Conservation (phyloP, 2,329 filamentous ascomycete genomes). For the Alternaria ethzedia region DNA sequence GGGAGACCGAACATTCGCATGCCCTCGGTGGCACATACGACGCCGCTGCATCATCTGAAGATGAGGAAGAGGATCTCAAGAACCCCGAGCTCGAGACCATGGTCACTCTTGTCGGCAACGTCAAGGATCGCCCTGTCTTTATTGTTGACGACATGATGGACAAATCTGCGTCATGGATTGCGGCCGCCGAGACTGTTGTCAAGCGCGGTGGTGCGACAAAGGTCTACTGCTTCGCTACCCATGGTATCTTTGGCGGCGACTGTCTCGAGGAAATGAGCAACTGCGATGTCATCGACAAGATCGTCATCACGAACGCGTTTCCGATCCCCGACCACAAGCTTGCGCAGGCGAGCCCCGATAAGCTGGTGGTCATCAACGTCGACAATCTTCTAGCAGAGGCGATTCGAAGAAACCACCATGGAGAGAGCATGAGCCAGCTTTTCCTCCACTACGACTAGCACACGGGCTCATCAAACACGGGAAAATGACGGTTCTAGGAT, state of each 20-base stretch:
- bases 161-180: conserved; percentile 95
- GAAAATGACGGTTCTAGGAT: neutral
- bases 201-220: conserved; percentile 90
- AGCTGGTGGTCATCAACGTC: conserved; percentile 88
- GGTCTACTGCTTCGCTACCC: conserved; percentile 97
- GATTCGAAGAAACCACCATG: conserved; percentile 94
- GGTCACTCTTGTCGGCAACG: conserved; percentile 96
- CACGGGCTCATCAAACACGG: neutral
- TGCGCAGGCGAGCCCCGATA: conserved; percentile 66
- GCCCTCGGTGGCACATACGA: conserved; percentile 85
- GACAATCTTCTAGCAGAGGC: conserved; percentile 88
- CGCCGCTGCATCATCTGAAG: conserved; percentile 81
- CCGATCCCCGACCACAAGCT: conserved; percentile 80
- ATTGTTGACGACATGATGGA: conserved; percentile 99
- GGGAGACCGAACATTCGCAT: conserved; percentile 62
- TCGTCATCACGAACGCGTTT: conserved; percentile 97
- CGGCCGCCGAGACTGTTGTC: conserved; percentile 93
- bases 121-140: conserved; percentile 85
- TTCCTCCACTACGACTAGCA: conserved; percentile 53
- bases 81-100: conserved; percentile 86
- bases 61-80: conserved; percentile 88
- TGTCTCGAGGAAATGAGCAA: conserved; percentile 87
- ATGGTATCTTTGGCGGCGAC: conserved; percentile 91
- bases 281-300: conserved; percentile 91
- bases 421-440: conserved; percentile 73